phyloP scores from a whole-genome alignment of 371 early-diverging fungal genomes.

The Mucor plumbeus region DNA sequence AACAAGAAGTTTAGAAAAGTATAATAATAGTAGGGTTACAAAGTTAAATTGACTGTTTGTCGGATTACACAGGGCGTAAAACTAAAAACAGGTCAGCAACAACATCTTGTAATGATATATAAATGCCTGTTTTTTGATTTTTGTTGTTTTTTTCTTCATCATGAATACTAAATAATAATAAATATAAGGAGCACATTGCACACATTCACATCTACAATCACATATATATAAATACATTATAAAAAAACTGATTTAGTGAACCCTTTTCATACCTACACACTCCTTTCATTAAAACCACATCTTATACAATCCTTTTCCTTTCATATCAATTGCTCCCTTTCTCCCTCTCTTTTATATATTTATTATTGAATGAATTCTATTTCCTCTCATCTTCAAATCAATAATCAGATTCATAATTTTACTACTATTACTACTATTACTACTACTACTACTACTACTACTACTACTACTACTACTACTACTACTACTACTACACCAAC shows the following conservation, averaged over 20 bases:
- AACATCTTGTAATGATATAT: background rate
- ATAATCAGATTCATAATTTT: background rate
- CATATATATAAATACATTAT: background rate
- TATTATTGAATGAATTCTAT: slow-evolving; percentile 14
- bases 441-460: background rate
- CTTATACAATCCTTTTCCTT: slow-evolving; percentile 3
- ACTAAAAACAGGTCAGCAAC: background rate
- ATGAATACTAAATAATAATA: slow-evolving; percentile 2
- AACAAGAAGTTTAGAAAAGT: too few relatives aligned
- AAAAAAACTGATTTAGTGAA: background rate
- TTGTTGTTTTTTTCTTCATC: slow-evolving; percentile 3
- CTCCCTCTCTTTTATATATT: background rate
- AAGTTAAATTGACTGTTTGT: slow-evolving; percentile 8
- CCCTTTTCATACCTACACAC: slow-evolving; percentile 7
- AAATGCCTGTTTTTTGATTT: background rate
- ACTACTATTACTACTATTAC: background rate
- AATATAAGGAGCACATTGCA: background rate
- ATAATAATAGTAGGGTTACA: background rate
- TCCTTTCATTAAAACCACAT: background rate
- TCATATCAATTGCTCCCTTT: slow-evolving; percentile 3
- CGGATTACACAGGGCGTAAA: slow-evolving; percentile 4
- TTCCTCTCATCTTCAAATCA: background rate
- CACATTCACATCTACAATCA: background rate
- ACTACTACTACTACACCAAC: background rate
- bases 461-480: background rate